Conservation (phyloP, 2,329 filamentous ascomycete species). For the Fusarium citri region DNA sequence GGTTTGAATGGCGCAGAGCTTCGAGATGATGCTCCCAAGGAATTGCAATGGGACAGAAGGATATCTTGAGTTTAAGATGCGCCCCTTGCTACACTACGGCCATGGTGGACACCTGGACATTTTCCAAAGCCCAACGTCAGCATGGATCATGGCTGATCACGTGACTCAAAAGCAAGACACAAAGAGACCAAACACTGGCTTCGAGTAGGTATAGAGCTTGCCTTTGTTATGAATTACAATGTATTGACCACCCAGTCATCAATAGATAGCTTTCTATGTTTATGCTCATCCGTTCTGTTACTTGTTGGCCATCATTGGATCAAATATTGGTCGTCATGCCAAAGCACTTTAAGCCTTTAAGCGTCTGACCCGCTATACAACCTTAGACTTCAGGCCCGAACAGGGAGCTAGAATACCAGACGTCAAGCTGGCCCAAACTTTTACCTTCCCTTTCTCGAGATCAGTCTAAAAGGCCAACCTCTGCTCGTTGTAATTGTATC, state of each 20-base stretch:
- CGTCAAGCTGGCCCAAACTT: constrained; percentile 44
- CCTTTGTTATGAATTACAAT: background rate
- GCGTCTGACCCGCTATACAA: constrained; percentile 33
- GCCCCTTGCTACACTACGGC: constrained; percentile 43
- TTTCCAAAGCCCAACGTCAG: constrained; percentile 40
- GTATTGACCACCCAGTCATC: too few species aligned
- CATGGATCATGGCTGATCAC: constrained; percentile 32
- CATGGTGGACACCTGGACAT: constrained; percentile 48
- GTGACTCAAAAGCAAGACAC: background rate
- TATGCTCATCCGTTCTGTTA: background rate
- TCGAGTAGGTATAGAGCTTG: background rate
- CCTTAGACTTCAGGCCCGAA: constrained; percentile 53
- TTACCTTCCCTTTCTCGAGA: constrained; percentile 47
- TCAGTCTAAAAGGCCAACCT: constrained; percentile 43
- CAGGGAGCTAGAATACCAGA: constrained; percentile 32
- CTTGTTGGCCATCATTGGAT: background rate
- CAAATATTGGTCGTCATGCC: background rate
- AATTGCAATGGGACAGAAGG: constrained; percentile 24
- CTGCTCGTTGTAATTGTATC: constrained; percentile 41
- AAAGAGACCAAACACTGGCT: background rate
- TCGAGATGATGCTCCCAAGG: constrained; percentile 22
- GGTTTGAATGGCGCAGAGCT: constrained; percentile 13
- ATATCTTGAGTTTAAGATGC: constrained; percentile 31
- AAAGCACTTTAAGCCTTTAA: background rate
- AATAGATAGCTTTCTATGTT: background rate